Percentiles rank a stretch among this genome's conserved stretches.
Evolutionary conservation across 805 yeast species (phyloP).

Genomic region (Zygoascus tannicola): DNA sequence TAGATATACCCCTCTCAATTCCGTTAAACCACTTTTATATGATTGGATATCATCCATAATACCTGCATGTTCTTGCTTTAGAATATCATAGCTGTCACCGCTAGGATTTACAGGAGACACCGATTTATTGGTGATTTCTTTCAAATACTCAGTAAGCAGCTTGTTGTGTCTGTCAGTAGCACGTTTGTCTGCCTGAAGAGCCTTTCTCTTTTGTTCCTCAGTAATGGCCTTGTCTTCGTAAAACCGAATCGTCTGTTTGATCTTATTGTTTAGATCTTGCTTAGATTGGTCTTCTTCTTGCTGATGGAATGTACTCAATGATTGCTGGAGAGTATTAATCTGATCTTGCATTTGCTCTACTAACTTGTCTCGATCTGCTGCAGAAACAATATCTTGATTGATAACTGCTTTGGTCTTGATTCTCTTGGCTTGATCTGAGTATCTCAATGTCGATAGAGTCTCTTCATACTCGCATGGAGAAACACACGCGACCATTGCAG

Average conservation of each 20-base stretch:
- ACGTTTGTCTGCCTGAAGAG: constrained; percentile 22
- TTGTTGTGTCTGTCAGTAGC: constrained; percentile 23
- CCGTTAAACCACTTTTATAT: background rate
- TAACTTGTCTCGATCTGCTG: constrained; percentile 31
- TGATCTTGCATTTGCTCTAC: constrained; percentile 33
- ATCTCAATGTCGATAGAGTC: constrained; percentile 62
- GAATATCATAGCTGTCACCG: background rate
- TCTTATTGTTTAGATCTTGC: constrained; percentile 23
- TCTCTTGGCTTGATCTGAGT: constrained; percentile 67
- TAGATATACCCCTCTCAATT: no score
- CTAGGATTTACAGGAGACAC: background rate
- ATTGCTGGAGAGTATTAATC: constrained; percentile 25
- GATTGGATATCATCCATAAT: background rate
- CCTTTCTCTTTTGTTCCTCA: constrained; percentile 25
- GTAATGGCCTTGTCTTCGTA: constrained; percentile 25
- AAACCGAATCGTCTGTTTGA: constrained; percentile 22
- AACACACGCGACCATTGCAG: constrained; percentile 79
- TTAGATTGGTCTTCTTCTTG: constrained; percentile 20
- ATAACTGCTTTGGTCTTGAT: constrained; percentile 54
- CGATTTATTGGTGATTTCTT: constrained; percentile 16
- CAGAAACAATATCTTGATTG: constrained; percentile 36
- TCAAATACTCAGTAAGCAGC: constrained; percentile 22
- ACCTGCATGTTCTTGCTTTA: background rate
- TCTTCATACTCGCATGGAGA: constrained; percentile 76
- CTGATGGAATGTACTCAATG: constrained; percentile 16